Evolutionary conservation across 176 grass and related monocot genomes (phyloP).

Genomic region (Lolium multiflorum): DNA sequence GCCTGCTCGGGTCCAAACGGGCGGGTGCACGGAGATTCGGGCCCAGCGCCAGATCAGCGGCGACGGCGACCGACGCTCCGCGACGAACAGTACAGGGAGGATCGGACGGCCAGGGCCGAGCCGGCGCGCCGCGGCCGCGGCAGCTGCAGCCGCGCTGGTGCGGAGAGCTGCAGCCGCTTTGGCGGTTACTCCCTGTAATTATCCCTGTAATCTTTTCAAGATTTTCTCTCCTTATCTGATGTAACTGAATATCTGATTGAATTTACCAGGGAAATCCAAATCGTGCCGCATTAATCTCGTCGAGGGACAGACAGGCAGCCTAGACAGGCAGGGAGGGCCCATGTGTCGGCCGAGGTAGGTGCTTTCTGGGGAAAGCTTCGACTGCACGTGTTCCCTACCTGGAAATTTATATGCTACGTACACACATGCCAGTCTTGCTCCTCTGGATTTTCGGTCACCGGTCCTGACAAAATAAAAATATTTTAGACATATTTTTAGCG

Average conservation of each 20-base stretch:
- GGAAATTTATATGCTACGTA: not conserved
- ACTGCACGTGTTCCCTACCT: slow-evolving; percentile 49
- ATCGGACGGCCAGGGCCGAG: not conserved
- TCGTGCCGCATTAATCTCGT: not conserved
- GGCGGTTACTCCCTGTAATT: not conserved
- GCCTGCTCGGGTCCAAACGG: not conserved
- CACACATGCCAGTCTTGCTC: not conserved
- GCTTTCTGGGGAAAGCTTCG: slow-evolving; percentile 52
- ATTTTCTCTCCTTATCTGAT: slow-evolving; percentile 5
- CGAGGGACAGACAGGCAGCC: not conserved
- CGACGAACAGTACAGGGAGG: too few relatives aligned
- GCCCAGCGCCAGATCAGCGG: slow-evolving; percentile 51
- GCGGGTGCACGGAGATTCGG: not conserved
- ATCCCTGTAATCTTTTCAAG: not conserved
- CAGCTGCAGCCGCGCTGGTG: slow-evolving; percentile 20
- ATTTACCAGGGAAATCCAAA: not conserved
- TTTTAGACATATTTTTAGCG: too few relatives aligned
- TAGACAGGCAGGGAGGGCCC: not conserved
- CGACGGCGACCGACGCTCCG: slow-evolving; percentile 23
- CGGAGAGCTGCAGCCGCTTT: slow-evolving; percentile 59
- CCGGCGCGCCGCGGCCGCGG: slow-evolving; percentile 25
- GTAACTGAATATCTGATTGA: not conserved
- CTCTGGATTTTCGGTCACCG: not conserved
- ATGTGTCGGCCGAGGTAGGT: slow-evolving; percentile 46
- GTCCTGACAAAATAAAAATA: too few relatives aligned